phyloP scores from a whole-genome alignment of 345 rosid genomes.

The Conringia planisiliqua region DNA sequence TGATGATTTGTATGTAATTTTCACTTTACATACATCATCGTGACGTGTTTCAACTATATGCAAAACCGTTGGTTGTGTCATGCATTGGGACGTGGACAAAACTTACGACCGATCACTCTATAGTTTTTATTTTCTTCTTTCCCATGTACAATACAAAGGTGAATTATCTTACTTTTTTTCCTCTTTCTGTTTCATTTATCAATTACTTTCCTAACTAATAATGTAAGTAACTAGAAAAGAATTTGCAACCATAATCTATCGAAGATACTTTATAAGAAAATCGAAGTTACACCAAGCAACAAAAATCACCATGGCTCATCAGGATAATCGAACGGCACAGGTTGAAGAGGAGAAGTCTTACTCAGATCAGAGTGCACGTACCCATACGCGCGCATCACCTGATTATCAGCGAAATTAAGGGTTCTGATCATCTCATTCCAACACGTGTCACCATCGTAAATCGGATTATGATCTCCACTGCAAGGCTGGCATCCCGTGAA shows the following conservation, averaged over 20 bases:
- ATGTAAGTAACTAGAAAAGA: no score
- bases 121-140: no score
- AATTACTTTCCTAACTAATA: no score
- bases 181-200: no score
- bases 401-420: constrained; percentile 88
- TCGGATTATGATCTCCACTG: constrained; percentile 67
- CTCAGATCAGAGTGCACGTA: constrained; percentile 55
- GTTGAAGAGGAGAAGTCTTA: constrained; percentile 51
- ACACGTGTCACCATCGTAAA: constrained; percentile 66
- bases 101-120: no score
- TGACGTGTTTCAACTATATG: no score
- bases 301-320: constrained; percentile 55
- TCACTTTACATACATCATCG: no score
- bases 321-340: constrained; percentile 75
- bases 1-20: no score
- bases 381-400: constrained; percentile 76
- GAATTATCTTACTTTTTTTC: no score
- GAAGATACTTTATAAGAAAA: background rate
- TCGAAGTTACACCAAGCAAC: background rate
- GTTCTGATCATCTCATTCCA: constrained; percentile 81
- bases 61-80: no score
- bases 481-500: constrained; percentile 98
- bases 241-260: background rate
- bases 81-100: no score
- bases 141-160: no score